Evolutionary conservation across 1,284 basidiomycete genomes (phyloP), one percentile per base, ranked within the genome.

Genomic region (Sutorius eximius): DNA sequence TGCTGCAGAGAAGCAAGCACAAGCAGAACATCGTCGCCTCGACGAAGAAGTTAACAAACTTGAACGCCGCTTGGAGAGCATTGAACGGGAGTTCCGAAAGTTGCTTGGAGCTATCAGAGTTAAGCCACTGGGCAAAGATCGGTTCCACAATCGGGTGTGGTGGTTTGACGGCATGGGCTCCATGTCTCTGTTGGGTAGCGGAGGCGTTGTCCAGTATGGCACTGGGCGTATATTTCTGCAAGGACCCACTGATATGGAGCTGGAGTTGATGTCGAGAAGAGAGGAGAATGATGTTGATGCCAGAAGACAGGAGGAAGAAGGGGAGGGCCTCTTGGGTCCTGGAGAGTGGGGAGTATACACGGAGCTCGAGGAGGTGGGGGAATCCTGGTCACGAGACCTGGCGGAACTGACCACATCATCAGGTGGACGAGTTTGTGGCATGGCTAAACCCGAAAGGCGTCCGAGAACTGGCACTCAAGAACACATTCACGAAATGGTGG

Each of bases 161-260:
- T 99, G 96, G 96, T 92, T 98, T 69, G 96, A 99, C 73, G 96
- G 97, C 4, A 84, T 96, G 75, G 96, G 97, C 3, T 84, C 85
- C 2, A 87, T 87, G 51, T 86, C 87, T 30, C 73, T 96, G 38
- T 74, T 93, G 49, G 85, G 82, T 27, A 86, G 82, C 61, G 83
- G 86, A 27, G 88, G 89, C 15, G 83, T 87, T 30, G 82, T 86
- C 40, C 80, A 89, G 65, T 96, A 94, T 68, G 93, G 93, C 18
- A 88, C 93, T 7, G 96, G 93, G 2, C 77, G 95, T 51, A 69
- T 98, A 46, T 97, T 96, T 70, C 76, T 98, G 29, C 96, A 98
- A 71, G 94, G 93, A 2, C 87, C 90, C 8, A 89, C 87, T 60
- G 82, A 86, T 60, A 82, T 86, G 59, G 90, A 97, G 59, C 64